phyloP scores from a whole-genome alignment of 345 rosid genomes.

The Eucalyptus victrix region DNA sequence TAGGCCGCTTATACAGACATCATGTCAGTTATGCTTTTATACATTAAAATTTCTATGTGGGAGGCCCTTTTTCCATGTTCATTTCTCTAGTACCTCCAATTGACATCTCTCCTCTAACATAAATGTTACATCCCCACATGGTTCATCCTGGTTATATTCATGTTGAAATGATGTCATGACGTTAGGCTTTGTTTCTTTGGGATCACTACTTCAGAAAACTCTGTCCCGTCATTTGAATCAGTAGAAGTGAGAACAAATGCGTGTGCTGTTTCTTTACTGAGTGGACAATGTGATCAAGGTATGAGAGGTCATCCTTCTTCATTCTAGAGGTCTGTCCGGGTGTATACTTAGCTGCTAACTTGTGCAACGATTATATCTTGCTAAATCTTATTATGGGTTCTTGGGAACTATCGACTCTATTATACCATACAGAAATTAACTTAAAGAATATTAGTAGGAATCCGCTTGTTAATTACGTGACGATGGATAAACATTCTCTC shows the following conservation, averaged over 20 bases:
- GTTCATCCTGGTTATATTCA: neutral
- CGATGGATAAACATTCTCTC: neutral
- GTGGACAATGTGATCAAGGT: neutral
- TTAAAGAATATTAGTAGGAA: neutral
- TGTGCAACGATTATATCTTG: neutral
- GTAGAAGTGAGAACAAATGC: neutral
- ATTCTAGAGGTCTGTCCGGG: neutral
- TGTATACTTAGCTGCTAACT: neutral
- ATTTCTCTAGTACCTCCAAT: neutral
- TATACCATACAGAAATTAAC: neutral
- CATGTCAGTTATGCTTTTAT: neutral
- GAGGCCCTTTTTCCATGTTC: neutral
- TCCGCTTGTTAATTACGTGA: neutral
- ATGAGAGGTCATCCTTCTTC: neutral
- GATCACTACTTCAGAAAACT: neutral
- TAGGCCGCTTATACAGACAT: neutral
- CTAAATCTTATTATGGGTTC: neutral
- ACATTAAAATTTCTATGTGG: neutral
- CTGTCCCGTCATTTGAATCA: neutral
- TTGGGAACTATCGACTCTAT: neutral
- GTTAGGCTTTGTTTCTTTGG: neutral
- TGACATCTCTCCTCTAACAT: neutral
- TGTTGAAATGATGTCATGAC: neutral
- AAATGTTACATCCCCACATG: neutral
- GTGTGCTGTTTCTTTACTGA: neutral